Evolutionary conservation across 2,329 filamentous ascomycete species (phyloP), one percentile per base, ranked within the genome.

Genomic region (Clonostachys rhizophaga): DNA sequence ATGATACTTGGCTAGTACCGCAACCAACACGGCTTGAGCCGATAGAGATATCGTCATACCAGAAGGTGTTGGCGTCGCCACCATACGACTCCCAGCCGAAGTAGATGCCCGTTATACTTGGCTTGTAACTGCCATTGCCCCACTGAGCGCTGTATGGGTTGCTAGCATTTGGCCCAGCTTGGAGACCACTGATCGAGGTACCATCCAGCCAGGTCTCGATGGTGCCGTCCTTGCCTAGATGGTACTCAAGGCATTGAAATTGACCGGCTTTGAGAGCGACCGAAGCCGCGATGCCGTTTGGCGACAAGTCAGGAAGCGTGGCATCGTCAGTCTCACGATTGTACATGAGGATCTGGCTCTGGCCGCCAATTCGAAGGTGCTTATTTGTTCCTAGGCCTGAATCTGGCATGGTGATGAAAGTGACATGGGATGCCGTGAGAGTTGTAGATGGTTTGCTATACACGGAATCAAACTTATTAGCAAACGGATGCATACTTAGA

Each of bases 1-100:
- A 36, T 12, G 16, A 12, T 24, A 41, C 17, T 18, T 33, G 37
- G 30, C 35, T 33, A 5, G 12, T n/a, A 18, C 12, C 39, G n/a
- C 56, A 58, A 18, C 56, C 55, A 18, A 58, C 47, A 11, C 56
- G 54, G 33, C 45, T 52, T 2, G 55, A 57, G 47, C 42, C 42
- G 43, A 83, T 60, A 7, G 63, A 70, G 52, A 83, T 71, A 55
- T 84, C 79, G 53, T 84, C 80, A 51, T 81, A 83, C 78, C 78
- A 83, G 54, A 83, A 75, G 2, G 80, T 84, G 60, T 83, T 83
- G 4, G 67, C 63, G 50, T 79, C 78, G 1, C 78, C 78, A 10
- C 78, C 76, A 53, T 84, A 84, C 5, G 73, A 77, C 68, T 84
- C 80, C 79, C 80, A 83, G 0, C 80, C 80, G 51, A 83, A 83